These are phyloP conservation scores for Penicillium sp. DNA, from an alignment of 2,329 filamentous ascomycete genomes.

Conservation along the genomic window DNA sequence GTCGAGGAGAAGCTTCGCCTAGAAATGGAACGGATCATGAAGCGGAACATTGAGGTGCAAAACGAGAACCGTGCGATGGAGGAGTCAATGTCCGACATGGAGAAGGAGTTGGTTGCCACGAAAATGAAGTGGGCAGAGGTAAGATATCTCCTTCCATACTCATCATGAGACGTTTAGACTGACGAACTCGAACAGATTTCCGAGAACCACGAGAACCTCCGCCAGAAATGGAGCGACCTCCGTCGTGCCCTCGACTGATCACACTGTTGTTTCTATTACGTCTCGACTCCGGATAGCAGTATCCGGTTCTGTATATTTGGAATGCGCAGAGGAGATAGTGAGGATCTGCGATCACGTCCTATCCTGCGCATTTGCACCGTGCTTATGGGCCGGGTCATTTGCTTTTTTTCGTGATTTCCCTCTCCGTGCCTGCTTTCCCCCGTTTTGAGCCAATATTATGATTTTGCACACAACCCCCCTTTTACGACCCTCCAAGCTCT, in stretches of 20 bases:
- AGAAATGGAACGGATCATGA: constrained; percentile 90
- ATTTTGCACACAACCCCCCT: neutral
- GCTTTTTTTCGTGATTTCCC: constrained; percentile 5
- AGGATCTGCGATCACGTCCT: constrained; percentile 22
- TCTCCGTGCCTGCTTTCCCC: neutral
- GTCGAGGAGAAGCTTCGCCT: constrained; percentile 76
- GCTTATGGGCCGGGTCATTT: constrained; percentile 18
- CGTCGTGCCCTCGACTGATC: constrained; percentile 52
- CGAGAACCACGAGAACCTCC: constrained; percentile 65
- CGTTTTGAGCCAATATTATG: constrained; percentile 10
- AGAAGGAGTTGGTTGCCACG: constrained; percentile 84
- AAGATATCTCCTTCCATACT: constrained; percentile 37
- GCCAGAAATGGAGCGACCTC: constrained; percentile 74
- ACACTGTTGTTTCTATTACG: neutral
- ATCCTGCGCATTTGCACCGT: constrained; percentile 6
- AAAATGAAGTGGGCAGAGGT: constrained; percentile 97
- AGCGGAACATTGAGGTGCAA: constrained; percentile 87
- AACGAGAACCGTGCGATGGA: constrained; percentile 87
- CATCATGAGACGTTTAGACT: neutral
- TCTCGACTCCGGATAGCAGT: neutral
- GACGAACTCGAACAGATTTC: constrained; percentile 57
- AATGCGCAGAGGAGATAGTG: constrained; percentile 4
- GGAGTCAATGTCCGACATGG: constrained; percentile 86
- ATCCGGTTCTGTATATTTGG: constrained; percentile 23
- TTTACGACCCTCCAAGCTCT: constrained; percentile 10